Evolutionary conservation across 768 basidiomycete species (phyloP), one percentile per base, ranked within the genome.

Genomic region (Floccularia luteovirens): DNA sequence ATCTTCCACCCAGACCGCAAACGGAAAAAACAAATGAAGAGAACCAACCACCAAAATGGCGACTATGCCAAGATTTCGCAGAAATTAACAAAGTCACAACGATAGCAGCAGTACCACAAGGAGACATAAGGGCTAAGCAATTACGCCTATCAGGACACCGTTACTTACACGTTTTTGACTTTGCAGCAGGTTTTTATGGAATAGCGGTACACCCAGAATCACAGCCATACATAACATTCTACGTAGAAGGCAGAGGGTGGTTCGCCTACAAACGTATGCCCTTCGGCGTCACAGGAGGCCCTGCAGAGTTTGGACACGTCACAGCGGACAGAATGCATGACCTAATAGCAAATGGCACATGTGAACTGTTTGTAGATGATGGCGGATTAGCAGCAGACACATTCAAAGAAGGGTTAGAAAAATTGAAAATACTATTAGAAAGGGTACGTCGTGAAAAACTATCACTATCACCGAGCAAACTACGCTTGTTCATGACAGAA

Each of bases 311-410:
- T 41, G 57, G 52, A 4, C 7, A 60, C 7, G 44, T 62, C 41
- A 58, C 53, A 13, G 60, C 51, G 2, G 12, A 42, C 0, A 14
- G 25, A 2, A 23, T 66, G 2, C 37, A 53, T 8, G 60, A 62
- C 31, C 20, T 63, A 1, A 19, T 64, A 1, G 47, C 40, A 6
- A 38, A 53, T 0, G 42, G 37, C 0, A 43, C 49, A 5, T 19
- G 66, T 12, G 60, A 68, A 38, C 46, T 63, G 13, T 69, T 67
- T 27, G 63, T 72, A 0, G 64, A 72, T 35, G 63, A 72, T 42
- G 58, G 63, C 0, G 60, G 54, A 0, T 33, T 51, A 1, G 56
- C 60, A 21, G 58, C 45, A 0, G 54, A 69, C 46, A 38, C 35
- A 0, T 66, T 68, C 31, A 50, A 56, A 0, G 52, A 56, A 25